Conservation (phyloP, 805 yeast species). For the Priceomyces castillae region DNA sequence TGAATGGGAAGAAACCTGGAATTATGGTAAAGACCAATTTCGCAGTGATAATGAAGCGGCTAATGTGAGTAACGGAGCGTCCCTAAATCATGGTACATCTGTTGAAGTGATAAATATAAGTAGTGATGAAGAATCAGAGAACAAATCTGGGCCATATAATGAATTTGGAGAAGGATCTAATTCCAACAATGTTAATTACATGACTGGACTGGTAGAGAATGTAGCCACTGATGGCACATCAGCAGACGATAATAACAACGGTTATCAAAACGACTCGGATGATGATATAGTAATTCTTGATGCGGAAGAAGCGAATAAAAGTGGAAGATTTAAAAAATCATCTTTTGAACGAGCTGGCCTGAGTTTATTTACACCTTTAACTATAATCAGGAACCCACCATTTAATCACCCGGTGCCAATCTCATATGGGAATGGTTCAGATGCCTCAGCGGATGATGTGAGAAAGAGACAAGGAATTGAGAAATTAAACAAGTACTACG, state of each 20-base stretch:
- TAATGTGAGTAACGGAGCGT: neutral
- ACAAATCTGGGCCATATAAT: constrained; percentile 1
- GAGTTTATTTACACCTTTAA: neutral
- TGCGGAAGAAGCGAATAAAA: constrained; percentile 28
- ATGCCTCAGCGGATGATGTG: constrained; percentile 5
- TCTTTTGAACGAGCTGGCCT: constrained; percentile 15
- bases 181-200: too few relatives aligned
- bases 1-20: too few relatives aligned
- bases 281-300: constrained; percentile 30
- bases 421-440: constrained; percentile 14
- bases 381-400: neutral
- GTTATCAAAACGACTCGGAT: constrained; percentile 10
- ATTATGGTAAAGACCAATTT: neutral
- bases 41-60: neutral
- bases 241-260: neutral
- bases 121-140: constrained; percentile 7
- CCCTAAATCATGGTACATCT: neutral
- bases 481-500: constrained; percentile 1
- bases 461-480: neutral
- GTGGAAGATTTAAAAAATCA: constrained; percentile 23
- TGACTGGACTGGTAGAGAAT: too few relatives aligned
- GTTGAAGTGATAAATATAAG: constrained; percentile 2
- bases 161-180: neutral
- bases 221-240: too few relatives aligned
- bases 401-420: neutral